Conservation (phyloP, 75 land plant genomes). For the Cunninghamia lanceolata region DNA sequence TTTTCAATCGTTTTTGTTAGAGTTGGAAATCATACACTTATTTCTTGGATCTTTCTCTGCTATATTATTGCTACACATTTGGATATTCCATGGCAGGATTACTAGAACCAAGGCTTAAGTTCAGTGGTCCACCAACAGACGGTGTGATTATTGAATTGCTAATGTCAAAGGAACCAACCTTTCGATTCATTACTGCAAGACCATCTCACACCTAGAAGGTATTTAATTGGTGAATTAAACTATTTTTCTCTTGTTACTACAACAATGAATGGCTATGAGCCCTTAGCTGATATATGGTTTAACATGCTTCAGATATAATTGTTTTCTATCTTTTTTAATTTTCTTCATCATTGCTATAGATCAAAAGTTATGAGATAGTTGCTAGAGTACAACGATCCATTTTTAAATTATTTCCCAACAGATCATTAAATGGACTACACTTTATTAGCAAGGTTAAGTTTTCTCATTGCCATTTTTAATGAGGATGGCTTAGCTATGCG, state of each 20-base stretch:
- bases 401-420: not conserved
- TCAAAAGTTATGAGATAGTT: not conserved
- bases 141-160: slow-evolving; percentile 50
- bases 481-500: not conserved
- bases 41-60: not conserved
- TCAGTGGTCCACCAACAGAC: slow-evolving; percentile 42
- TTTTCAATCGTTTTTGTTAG: not conserved
- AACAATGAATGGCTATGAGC: not conserved
- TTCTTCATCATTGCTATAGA: not conserved
- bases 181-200: slow-evolving; percentile 50
- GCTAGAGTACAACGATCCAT: not conserved
- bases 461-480: not conserved
- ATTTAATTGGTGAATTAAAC: not conserved
- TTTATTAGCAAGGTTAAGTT: not conserved
- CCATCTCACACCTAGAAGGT: slow-evolving; percentile 17
- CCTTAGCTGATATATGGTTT: not conserved
- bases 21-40: not conserved
- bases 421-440: not conserved
- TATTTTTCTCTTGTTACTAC: not conserved
- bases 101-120: slow-evolving; percentile 50
- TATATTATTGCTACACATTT: not conserved
- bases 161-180: slow-evolving; percentile 38
- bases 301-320: not conserved
- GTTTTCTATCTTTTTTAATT: not conserved
- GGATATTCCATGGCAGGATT: slow-evolving; percentile 42